A percentile compares a stretch with the other conserved stretches of the same genome.
phyloP scores from a whole-genome alignment of 2,329 filamentous ascomycete species.

The Penicillium sp. region DNA sequence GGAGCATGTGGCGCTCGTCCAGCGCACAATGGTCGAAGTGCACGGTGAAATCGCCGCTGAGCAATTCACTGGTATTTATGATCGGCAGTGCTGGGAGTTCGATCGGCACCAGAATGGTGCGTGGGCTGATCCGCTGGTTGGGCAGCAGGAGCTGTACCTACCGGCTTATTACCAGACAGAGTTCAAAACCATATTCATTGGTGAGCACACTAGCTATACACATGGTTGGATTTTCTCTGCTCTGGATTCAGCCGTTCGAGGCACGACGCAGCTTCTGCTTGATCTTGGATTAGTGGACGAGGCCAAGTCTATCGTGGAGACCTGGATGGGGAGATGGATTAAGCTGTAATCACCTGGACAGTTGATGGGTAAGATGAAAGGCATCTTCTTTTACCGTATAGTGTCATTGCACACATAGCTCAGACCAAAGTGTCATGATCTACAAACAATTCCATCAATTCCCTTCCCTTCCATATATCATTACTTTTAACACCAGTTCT shows the following conservation, averaged over 20 bases:
- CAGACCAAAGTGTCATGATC: neutral
- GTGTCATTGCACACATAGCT: neutral
- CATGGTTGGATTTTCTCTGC: slow-evolving; percentile 56
- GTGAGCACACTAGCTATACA: slow-evolving; percentile 66
- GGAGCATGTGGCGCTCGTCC: slow-evolving; percentile 56
- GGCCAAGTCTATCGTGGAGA: slow-evolving; percentile 58
- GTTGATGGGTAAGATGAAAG: neutral
- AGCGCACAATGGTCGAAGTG: slow-evolving; percentile 63
- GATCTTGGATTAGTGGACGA: slow-evolving; percentile 64
- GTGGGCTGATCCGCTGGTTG: slow-evolving; percentile 57
- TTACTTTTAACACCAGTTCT: neutral
- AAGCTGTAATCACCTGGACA: slow-evolving; percentile 10
- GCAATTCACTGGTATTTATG: slow-evolving; percentile 61
- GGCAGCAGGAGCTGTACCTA: slow-evolving; percentile 64
- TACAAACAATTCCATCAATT: neutral
- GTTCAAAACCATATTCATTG: slow-evolving; percentile 62
- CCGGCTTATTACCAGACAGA: slow-evolving; percentile 70
- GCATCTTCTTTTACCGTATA: neutral
- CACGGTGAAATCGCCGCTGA: slow-evolving; percentile 57
- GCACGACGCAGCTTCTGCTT: slow-evolving; percentile 57
- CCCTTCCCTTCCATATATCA: neutral
- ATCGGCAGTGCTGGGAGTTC: slow-evolving; percentile 60
- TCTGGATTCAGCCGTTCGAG: slow-evolving; percentile 62
- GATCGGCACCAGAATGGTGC: slow-evolving; percentile 58
- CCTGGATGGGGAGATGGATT: slow-evolving; percentile 67